Conservation (phyloP, 1,284 basidiomycete genomes). For the Anthracocystis walkeri region DNA sequence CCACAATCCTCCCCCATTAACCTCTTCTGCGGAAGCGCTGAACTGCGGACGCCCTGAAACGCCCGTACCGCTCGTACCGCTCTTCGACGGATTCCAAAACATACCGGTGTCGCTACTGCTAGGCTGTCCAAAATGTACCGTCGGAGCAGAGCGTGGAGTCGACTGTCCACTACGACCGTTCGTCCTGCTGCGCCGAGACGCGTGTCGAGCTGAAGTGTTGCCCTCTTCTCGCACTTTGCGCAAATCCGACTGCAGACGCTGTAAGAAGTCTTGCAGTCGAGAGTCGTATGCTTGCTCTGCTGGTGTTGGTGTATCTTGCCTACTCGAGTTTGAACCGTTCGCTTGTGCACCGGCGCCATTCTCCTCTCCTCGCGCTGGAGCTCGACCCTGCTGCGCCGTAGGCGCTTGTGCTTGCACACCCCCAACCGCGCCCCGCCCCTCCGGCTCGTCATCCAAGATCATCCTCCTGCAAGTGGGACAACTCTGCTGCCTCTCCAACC, state of each 20-base stretch:
- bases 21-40: not conserved
- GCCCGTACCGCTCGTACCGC: not conserved
- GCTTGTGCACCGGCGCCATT: not conserved
- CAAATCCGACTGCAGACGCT: constrained; percentile 45
- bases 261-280: constrained; percentile 43
- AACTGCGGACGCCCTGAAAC: not conserved
- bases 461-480: constrained; percentile 97
- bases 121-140: not conserved
- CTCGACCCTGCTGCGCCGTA: constrained; percentile 11
- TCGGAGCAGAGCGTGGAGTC: constrained; percentile 14
- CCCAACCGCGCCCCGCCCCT: not conserved
- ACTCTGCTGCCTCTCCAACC: constrained; percentile 91
- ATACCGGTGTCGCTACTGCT: not conserved
- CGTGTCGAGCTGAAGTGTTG: constrained; percentile 29
- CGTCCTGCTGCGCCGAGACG: constrained; percentile 9
- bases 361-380: not conserved
- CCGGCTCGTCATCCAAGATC: constrained; percentile 76
- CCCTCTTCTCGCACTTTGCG: constrained; percentile 52
- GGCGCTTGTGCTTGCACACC: constrained; percentile 5
- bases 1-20: constrained; percentile 20
- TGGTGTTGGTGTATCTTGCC: constrained; percentile 5
- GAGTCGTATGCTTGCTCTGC: constrained; percentile 26
- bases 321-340: not conserved
- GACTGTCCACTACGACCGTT: constrained; percentile 21
- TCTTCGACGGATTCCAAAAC: too few species aligned